A percentile compares a stretch with the other conserved stretches of the same genome.
phyloP scores from a whole-genome alignment of 805 yeast genomes.

The Candida sphagnicola region DNA sequence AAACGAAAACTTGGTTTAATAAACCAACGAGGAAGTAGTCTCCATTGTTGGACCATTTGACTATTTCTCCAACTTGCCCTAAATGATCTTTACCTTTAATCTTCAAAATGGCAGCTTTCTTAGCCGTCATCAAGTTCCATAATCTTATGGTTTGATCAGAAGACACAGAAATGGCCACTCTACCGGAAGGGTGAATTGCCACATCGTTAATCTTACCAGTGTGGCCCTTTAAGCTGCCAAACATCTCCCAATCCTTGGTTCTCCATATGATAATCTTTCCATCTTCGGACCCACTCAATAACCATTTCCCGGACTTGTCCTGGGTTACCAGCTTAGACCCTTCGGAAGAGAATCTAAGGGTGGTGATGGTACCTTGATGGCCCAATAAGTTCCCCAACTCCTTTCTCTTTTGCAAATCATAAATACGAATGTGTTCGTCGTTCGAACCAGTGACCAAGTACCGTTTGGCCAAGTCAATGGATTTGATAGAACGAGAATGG shows the following conservation, averaged over 20 bases:
- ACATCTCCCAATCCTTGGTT: constrained; percentile 93
- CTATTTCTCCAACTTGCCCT: constrained; percentile 62
- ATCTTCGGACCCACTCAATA: constrained; percentile 86
- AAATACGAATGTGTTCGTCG: constrained; percentile 92
- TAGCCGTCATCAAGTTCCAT: constrained; percentile 97
- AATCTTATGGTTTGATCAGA: constrained; percentile 78
- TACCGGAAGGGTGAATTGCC: constrained; percentile 85
- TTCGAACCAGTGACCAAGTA: constrained; percentile 91
- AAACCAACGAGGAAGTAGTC: constrained; percentile 73
- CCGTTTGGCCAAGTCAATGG: constrained; percentile 77
- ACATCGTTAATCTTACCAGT: constrained; percentile 77
- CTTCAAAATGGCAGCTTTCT: constrained; percentile 83
- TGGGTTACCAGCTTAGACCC: constrained; percentile 12
- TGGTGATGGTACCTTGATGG: constrained; percentile 85
- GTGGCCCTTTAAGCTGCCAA: constrained; percentile 88
- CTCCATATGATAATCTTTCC: constrained; percentile 91
- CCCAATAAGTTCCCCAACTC: constrained; percentile 88
- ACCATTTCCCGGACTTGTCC: constrained; percentile 73
- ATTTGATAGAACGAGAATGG: constrained; percentile 82
- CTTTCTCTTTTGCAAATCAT: constrained; percentile 89
- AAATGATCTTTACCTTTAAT: constrained; percentile 63
- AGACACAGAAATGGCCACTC: constrained; percentile 86
- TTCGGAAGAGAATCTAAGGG: constrained; percentile 65
- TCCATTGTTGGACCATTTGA: constrained; percentile 68
- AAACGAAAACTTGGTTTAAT: constrained; percentile 59